phyloP scores from a whole-genome alignment of 1,139 yeast species.

The Yamadazyma taylorii region DNA sequence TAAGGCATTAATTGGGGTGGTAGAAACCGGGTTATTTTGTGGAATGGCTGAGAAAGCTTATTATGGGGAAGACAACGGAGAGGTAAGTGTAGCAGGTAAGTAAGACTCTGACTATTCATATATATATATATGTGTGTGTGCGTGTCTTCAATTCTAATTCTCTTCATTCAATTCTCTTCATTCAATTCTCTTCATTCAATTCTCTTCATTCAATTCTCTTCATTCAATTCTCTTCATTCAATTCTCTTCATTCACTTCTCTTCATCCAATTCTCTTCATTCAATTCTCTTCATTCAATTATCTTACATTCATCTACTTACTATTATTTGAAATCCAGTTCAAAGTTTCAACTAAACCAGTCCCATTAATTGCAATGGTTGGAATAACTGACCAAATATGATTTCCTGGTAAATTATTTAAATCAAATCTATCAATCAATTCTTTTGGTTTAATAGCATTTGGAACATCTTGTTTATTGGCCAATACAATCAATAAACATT shows the following conservation, averaged over 20 bases:
- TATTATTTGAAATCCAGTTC: slow-evolving; percentile 70
- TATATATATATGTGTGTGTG: background rate
- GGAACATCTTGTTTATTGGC: slow-evolving; percentile 87
- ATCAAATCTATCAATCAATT: slow-evolving; percentile 58
- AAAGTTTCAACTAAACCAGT: slow-evolving; percentile 74
- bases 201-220: too few relatives aligned
- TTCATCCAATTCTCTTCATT: too few relatives aligned
- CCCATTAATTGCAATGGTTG: slow-evolving; percentile 73
- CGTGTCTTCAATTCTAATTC: too few relatives aligned
- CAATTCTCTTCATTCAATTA: too few relatives aligned
- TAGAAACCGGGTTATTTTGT: slow-evolving; percentile 91
- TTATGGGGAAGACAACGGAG: slow-evolving; percentile 82
- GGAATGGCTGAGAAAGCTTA: slow-evolving; percentile 73
- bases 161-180: too few relatives aligned
- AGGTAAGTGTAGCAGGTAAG: slow-evolving; percentile 32
- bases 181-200: too few relatives aligned
- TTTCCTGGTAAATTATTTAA: slow-evolving; percentile 53
- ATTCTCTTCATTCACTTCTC: too few relatives aligned
- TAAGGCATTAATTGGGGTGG: slow-evolving; percentile 86
- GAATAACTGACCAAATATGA: slow-evolving; percentile 75
- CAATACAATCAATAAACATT: slow-evolving; percentile 76
- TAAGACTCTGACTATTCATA: slow-evolving; percentile 1
- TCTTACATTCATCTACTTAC: slow-evolving; percentile 27
- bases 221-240: too few relatives aligned
- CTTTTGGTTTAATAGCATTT: slow-evolving; percentile 64